Evolutionary conservation across 179 eudicot species (phyloP), one percentile per base, ranked within the genome.

Genomic region (Spinacia oleracea): DNA sequence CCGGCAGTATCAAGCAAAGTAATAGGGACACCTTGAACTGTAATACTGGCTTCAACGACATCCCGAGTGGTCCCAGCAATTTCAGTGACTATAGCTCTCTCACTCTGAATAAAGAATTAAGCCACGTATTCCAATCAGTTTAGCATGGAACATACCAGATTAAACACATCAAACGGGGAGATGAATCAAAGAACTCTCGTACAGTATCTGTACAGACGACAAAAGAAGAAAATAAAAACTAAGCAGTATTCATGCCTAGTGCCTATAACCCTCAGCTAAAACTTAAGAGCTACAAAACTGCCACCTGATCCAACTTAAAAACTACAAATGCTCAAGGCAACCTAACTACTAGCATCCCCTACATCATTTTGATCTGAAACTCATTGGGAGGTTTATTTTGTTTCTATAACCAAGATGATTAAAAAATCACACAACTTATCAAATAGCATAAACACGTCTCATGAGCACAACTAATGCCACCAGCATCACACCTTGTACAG

Each of bases 1-100:
- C 99, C 99, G 9, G 99, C 99, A 59, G 99, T 96, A 84, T 96
- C 99, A 73, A 96, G 98, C 76, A 96, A 90, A 25, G 97, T 96
- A 73, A 92, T 89, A 42, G 98, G 97, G 53, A 96, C 88, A 27
- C 99, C 99, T 77, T 88, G 85, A 64, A 96, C 89, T 56, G 90
- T 84, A 62, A 96, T 86, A 82, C 84, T 90, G 43, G 97, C 99
- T 89, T 96, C 98, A 72, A 96, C 86, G 51, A 96, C 88, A 88
- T 96, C 99, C 78, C 99, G 83, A 48, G 98, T 96, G 59, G 99
- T 96, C 73, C 99, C 99, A 84, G 99, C 97, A 89, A 96, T 85
- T 71, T 93, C 92, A 65, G 99, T 96, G 67, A 96, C 98, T 83
- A 96, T 94, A 59, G 99, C 99, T 86, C 92, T 91, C 88, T 96